phyloP scores from a whole-genome alignment of 495 filamentous ascomycete species.

The Aspergillus baeticus region DNA sequence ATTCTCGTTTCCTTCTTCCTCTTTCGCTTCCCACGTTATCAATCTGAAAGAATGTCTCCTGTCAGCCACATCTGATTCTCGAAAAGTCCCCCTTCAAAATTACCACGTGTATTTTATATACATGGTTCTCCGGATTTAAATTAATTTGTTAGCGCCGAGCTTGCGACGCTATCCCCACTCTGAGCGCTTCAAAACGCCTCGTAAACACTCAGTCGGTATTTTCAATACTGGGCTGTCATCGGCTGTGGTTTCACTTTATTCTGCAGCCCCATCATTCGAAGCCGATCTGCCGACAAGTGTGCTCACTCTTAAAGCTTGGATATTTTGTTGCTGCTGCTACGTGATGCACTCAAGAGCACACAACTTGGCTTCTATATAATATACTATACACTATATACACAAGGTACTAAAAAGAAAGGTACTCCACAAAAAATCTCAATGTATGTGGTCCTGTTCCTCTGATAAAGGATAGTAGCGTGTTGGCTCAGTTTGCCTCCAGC shows the following conservation, averaged over 20 bases:
- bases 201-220: neutral
- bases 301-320: neutral
- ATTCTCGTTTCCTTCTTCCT: too few species aligned
- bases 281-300: neutral
- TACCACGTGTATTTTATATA: neutral
- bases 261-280: too few species aligned
- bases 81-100: neutral
- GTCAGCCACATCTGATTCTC: neutral
- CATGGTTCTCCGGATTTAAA: neutral
- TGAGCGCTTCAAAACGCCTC: neutral
- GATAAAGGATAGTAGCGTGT: constrained; percentile 32
- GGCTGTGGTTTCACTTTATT: neutral
- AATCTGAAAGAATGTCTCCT: neutral
- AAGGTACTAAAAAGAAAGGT: too few species aligned
- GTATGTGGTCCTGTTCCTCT: constrained; percentile 15
- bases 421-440: too few species aligned
- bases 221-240: constrained; percentile 4
- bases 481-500: constrained; percentile 26
- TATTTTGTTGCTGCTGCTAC: too few species aligned
- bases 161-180: constrained; percentile 7
- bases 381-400: too few species aligned
- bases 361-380: too few species aligned
- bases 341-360: too few species aligned
- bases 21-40: too few species aligned
- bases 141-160: neutral